These are phyloP conservation scores for Polytrichum formosum DNA, from an alignment of 225 moss, liverwort and hornwort genomes.

Conservation along the genomic window DNA sequence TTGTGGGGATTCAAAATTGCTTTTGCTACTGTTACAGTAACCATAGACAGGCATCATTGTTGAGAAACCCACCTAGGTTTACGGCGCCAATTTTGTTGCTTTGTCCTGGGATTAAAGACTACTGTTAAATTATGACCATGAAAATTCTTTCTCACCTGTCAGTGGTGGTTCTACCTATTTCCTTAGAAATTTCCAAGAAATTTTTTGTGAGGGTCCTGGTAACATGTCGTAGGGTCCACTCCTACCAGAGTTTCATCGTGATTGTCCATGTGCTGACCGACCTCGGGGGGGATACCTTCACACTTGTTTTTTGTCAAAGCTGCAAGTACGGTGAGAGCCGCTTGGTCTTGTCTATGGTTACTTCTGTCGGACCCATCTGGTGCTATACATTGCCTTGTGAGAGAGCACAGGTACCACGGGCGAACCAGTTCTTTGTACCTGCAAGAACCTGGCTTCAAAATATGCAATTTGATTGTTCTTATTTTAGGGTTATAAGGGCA, in stretches of 20 bases:
- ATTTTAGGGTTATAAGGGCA: background rate
- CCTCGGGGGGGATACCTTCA: constrained; percentile 13
- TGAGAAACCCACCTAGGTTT: no score
- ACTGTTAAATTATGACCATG: no score
- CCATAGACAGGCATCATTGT: background rate
- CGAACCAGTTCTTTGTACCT: background rate
- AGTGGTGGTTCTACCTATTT: background rate
- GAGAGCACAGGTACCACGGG: background rate
- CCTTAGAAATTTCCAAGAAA: no score
- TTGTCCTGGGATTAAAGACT: no score
- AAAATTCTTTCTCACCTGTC: background rate
- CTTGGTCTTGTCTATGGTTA: constrained; percentile 41
- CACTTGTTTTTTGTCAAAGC: constrained; percentile 14
- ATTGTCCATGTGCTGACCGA: constrained; percentile 29
- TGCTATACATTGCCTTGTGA: constrained; percentile 44
- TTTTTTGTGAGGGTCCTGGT: constrained; percentile 12
- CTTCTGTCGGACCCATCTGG: constrained; percentile 26
- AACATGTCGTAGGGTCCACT: constrained; percentile 20
- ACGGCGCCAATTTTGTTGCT: no score
- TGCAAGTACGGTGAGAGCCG: constrained; percentile 31
- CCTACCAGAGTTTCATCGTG: constrained; percentile 4
- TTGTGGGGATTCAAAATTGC: background rate
- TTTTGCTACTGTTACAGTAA: background rate
- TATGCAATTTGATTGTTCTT: background rate
- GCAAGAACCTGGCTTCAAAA: background rate